A percentile compares a stretch with the other conserved stretches of the same genome.
These are phyloP conservation scores for Plantago lanceolata DNA, from an alignment of 305 asterid species.

Conservation along the genomic window DNA sequence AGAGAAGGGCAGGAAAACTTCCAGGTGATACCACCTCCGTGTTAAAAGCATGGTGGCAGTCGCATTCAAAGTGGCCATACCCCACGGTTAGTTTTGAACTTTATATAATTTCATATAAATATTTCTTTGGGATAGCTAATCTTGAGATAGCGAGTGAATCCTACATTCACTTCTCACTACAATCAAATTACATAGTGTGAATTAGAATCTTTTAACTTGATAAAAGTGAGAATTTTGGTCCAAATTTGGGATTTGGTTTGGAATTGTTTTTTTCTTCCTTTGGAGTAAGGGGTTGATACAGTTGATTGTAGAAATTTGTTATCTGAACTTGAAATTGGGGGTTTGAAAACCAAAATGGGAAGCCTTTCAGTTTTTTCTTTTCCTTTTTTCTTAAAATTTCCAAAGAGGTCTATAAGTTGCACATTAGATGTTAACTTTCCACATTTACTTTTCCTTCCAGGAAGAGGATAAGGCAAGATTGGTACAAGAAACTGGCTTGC, in stretches of 20 bases:
- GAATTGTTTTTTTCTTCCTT: no score
- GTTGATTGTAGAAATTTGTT: no score
- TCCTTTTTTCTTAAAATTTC: no score
- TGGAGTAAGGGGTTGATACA: no score
- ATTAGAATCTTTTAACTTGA: no score
- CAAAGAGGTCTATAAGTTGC: not conserved
- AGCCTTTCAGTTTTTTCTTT: conserved; percentile 13
- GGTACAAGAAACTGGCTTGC: conserved; percentile 58
- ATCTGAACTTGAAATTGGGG: no score
- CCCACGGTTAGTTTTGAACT: conserved; percentile 37
- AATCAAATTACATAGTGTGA: no score
- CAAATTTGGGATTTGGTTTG: no score
- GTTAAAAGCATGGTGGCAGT: conserved; percentile 51
- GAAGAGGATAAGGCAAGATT: conserved; percentile 55
- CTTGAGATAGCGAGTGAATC: not conserved
- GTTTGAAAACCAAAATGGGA: not conserved
- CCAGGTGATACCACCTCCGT: conserved; percentile 57
- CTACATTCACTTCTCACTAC: not conserved
- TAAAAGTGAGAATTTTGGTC: no score
- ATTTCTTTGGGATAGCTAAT: not conserved
- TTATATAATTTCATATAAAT: not conserved
- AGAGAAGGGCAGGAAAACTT: conserved; percentile 59
- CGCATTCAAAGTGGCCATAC: conserved; percentile 57
- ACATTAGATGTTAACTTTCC: not conserved
- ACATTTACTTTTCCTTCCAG: conserved; percentile 20